Evolutionary conservation across 495 filamentous ascomycete species (phyloP), one percentile per base, ranked within the genome.

Genomic region (Parachaetomium inaequale): DNA sequence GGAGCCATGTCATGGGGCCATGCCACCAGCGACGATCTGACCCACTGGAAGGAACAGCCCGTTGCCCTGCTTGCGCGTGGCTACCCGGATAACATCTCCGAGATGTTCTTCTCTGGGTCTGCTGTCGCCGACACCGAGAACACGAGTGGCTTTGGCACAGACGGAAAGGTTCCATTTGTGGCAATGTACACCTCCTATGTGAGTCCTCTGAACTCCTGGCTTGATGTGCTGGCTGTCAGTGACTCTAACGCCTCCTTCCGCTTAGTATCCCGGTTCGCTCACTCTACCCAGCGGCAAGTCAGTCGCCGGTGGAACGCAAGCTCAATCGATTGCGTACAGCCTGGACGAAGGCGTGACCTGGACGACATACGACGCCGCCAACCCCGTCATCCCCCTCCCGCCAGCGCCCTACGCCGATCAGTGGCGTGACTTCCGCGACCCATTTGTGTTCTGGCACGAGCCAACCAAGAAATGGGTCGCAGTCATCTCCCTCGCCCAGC

Each of bases 131-230:
- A 51, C 19, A 51, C 49, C 14, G 28, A 31, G 14, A 51, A 51
- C 49, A 51, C 49, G 5, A 51, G 49, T 32, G 49, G 49, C 49
- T 51, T 51, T 31, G 49, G 49, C 26, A 31, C 26, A 51, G 31
- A 51, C 49, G 49, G 49, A 32, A 32, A 26, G 2, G 49, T 51
- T n/a, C 49, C 49, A 51, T 31, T 51, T 29, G 49, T 51, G 49
- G 49, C 49, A 51, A 51, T 51, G 49, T 51, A 51, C 15, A 51
- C 49, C 25, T 51, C 49, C 26, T 51, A 51, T 51, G 49, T 51
- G 17, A 51, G 49, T 51, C 49, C 26, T 23, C 4, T 29, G 28
- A 29, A 32, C 49, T 19, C 26, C 49, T 31, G 0, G 23, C 26
- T 17, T 17, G 25, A 12, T 7, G 31, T 19, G 49, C 14, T 19